Percentiles rank a stretch among this genome's conserved stretches.
Conservation (phyloP, 164 flowering plant genomes). For the Hamamelis virginiana region DNA sequence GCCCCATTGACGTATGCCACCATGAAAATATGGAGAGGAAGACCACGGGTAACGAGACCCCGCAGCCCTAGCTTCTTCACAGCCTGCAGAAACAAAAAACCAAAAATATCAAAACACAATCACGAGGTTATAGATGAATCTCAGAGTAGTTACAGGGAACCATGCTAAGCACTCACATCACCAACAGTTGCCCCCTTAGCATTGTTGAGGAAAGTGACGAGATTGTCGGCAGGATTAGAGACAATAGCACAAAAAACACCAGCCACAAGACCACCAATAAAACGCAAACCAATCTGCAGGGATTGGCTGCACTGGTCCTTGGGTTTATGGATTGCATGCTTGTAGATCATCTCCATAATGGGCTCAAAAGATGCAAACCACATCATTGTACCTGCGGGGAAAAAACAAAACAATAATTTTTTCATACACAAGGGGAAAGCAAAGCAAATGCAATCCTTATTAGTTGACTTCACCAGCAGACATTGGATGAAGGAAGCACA, state of each 20-base stretch:
- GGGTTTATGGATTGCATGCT: slow-evolving; percentile 64
- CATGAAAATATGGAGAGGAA: slow-evolving; percentile 89
- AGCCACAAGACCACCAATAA: slow-evolving; percentile 84
- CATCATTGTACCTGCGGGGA: slow-evolving; percentile 89
- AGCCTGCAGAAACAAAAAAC: slow-evolving; percentile 48
- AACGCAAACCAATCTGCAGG: slow-evolving; percentile 80
- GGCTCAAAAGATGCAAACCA: slow-evolving; percentile 91
- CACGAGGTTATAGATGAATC: background rate
- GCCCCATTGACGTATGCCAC: slow-evolving; percentile 88
- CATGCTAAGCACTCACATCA: slow-evolving; percentile 50
- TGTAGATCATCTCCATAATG: slow-evolving; percentile 74
- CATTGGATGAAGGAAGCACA: background rate
- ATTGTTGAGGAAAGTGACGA: slow-evolving; percentile 86
- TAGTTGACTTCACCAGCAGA: background rate
- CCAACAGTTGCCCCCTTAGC: slow-evolving; percentile 88
- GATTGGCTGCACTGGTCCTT: slow-evolving; percentile 71
- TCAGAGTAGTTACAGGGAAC: background rate
- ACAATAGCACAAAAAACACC: slow-evolving; percentile 85
- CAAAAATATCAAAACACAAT: background rate
- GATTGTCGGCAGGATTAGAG: slow-evolving; percentile 91
- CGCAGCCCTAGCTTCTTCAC: slow-evolving; percentile 69
- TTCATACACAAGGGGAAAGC: background rate
- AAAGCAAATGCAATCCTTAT: background rate
- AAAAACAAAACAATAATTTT: slow-evolving; percentile 3
- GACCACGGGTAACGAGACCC: slow-evolving; percentile 88